Conservation (phyloP, 2,329 filamentous ascomycete species). For the Fusarium caatingaense region DNA sequence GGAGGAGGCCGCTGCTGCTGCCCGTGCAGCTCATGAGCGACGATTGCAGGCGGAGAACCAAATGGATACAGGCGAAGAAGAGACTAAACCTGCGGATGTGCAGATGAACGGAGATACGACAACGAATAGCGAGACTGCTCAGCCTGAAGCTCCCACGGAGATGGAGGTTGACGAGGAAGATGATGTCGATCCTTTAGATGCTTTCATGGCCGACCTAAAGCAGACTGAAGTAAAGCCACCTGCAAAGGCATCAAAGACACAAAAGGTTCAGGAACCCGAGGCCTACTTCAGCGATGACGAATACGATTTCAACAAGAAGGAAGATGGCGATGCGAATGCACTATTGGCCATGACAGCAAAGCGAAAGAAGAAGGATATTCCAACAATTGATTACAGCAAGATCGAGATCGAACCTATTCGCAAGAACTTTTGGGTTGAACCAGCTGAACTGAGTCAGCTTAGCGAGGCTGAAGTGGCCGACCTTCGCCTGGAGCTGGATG, state of each 20-base stretch:
- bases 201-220: conserved; percentile 86
- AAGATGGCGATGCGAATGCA: conserved; percentile 59
- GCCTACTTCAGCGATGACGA: conserved; percentile 92
- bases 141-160: conserved; percentile 50
- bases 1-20: conserved; percentile 87
- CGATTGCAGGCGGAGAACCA: conserved; percentile 67
- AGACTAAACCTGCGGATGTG: conserved; percentile 41
- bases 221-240: conserved; percentile 62
- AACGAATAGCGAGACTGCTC: conserved; percentile 41
- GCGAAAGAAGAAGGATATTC: conserved; percentile 97
- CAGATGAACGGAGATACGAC: conserved; percentile 47
- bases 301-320: conserved; percentile 63
- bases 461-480: conserved; percentile 85
- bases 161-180: conserved; percentile 73
- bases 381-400: conserved; percentile 86
- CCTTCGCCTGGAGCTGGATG: conserved; percentile 87
- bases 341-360: conserved; percentile 67
- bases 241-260: conserved; percentile 50
- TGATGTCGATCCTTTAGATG: conserved; percentile 90
- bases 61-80: conserved; percentile 57
- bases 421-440: conserved; percentile 95
- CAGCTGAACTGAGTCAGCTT: conserved; percentile 83
- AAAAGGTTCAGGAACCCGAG: conserved; percentile 76
- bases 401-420: conserved; percentile 86
- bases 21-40: conserved; percentile 85